Percentiles rank a stretch among this genome's conserved stretches.
These are phyloP conservation scores for Microcyclospora pomicola DNA, from an alignment of 2,329 filamentous ascomycete species.

Conservation along the genomic window DNA sequence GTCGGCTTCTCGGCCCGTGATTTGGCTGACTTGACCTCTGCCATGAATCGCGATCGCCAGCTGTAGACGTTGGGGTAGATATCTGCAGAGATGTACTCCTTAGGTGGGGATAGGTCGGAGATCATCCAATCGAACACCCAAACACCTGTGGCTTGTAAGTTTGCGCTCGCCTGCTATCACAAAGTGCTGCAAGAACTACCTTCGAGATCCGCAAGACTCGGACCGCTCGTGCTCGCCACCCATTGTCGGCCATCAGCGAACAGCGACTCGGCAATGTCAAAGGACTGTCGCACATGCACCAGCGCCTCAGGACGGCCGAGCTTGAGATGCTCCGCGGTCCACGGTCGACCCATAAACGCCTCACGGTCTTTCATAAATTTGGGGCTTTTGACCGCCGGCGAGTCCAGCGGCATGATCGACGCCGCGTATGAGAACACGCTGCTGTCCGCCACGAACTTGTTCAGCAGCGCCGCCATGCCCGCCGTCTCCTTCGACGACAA, in stretches of 20 bases:
- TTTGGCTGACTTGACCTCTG: constrained; percentile 32
- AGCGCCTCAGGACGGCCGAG: constrained; percentile 42
- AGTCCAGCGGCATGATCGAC: constrained; percentile 42
- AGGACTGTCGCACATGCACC: constrained; percentile 38
- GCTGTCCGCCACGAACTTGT: constrained; percentile 42
- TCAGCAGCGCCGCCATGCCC: constrained; percentile 42
- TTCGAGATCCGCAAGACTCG: constrained; percentile 54
- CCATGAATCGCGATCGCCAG: constrained; percentile 51
- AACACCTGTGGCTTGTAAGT: constrained; percentile 6
- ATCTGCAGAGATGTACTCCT: constrained; percentile 36
- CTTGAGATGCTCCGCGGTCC: constrained; percentile 26
- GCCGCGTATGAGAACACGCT: constrained; percentile 42
- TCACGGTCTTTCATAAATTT: constrained; percentile 46
- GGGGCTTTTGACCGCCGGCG: constrained; percentile 42
- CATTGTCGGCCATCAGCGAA: constrained; percentile 53
- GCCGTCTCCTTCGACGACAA: constrained; percentile 24
- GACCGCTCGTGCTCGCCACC: constrained; percentile 41
- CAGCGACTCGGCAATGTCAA: constrained; percentile 48
- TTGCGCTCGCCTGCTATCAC: not conserved
- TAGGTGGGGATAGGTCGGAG: constrained; percentile 40
- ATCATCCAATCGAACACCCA: constrained; percentile 47
- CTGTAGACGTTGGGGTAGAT: constrained; percentile 47
- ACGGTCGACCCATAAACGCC: constrained; percentile 31
- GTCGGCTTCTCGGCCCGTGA: constrained; percentile 26
- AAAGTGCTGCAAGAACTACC: constrained; percentile 3